Evolutionary conservation across 306 rosid species (phyloP).

Genomic region (Erythrophleum fordii): DNA sequence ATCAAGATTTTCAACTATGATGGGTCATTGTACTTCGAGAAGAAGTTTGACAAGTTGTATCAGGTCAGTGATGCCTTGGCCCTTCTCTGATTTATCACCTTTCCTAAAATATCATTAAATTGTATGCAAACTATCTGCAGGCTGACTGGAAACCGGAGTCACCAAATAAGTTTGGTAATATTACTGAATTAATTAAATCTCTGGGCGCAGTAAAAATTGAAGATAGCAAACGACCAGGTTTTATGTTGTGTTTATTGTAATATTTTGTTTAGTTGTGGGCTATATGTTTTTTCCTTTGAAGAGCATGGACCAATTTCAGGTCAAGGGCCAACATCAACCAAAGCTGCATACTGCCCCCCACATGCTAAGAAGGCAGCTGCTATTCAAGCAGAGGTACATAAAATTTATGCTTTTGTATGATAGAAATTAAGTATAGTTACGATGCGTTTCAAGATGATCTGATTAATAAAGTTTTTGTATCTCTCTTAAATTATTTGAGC

Average conservation of each 20-base stretch:
- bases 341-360: conserved; percentile 92
- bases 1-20: conserved; percentile 84
- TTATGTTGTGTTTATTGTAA: conserved; percentile 20
- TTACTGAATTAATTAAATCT: conserved; percentile 66
- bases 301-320: conserved; percentile 55
- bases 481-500: conserved; percentile 22
- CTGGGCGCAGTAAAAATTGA: conserved; percentile 61
- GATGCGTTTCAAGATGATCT: conserved; percentile 24
- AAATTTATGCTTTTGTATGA: background rate
- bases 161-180: conserved; percentile 68
- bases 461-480: background rate
- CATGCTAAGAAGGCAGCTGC: conserved; percentile 82
- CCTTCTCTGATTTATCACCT: conserved; percentile 13
- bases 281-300: conserved; percentile 24
- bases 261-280: conserved; percentile 1
- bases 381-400: conserved; percentile 84
- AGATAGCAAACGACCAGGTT: conserved; percentile 76
- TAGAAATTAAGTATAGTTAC: conserved; percentile 13
- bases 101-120: conserved; percentile 20
- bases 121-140: conserved; percentile 48
- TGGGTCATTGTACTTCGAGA: conserved; percentile 82
- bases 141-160: conserved; percentile 95
- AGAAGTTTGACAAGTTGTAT: conserved; percentile 89
- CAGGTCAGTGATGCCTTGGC: conserved; percentile 66
- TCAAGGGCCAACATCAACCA: conserved; percentile 55